Percentiles rank a stretch among this genome's conserved stretches.
Conservation (phyloP, 352 stramenopile species). For the Proteromonas lacertae region DNA sequence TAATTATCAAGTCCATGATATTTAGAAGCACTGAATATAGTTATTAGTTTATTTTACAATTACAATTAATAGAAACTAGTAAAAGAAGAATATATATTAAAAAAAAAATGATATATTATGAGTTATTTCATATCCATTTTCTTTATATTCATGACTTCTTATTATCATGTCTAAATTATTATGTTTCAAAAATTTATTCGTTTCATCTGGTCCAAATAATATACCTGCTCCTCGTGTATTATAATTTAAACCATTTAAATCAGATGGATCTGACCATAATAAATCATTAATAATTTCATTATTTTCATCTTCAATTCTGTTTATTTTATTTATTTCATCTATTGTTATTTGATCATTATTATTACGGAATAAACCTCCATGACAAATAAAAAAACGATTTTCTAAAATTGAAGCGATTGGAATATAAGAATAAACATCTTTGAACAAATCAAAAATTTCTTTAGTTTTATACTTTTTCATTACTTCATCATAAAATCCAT, state of each 20-base stretch:
- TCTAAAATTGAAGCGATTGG: conserved; percentile 52
- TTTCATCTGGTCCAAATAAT: conserved; percentile 87
- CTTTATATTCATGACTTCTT: conserved; percentile 90
- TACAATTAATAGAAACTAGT: too few species aligned
- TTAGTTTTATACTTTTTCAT: conserved; percentile 23
- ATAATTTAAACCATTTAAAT: conserved; percentile 44
- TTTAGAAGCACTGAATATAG: too few species aligned
- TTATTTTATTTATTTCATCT: background rate
- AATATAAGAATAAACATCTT: conserved; percentile 9
- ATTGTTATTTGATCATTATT: background rate
- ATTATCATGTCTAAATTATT: conserved; percentile 87
- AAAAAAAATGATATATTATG: too few species aligned
- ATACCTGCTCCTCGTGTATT: conserved; percentile 79
- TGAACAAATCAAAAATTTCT: conserved; percentile 11
- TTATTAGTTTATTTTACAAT: too few species aligned
- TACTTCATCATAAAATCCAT: conserved; percentile 87
- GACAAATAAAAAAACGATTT: conserved; percentile 58
- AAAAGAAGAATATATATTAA: too few species aligned
- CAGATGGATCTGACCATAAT: conserved; percentile 17
- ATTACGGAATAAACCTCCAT: conserved; percentile 55
- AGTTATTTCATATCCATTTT: conserved; percentile 95
- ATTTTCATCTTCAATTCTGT: background rate
- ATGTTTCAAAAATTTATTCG: conserved; percentile 59
- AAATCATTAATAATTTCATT: conserved; percentile 4
- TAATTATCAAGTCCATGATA: too few species aligned